These are phyloP conservation scores for Tricholoma sp. DNA, from an alignment of 768 basidiomycete species.

Conservation along the genomic window DNA sequence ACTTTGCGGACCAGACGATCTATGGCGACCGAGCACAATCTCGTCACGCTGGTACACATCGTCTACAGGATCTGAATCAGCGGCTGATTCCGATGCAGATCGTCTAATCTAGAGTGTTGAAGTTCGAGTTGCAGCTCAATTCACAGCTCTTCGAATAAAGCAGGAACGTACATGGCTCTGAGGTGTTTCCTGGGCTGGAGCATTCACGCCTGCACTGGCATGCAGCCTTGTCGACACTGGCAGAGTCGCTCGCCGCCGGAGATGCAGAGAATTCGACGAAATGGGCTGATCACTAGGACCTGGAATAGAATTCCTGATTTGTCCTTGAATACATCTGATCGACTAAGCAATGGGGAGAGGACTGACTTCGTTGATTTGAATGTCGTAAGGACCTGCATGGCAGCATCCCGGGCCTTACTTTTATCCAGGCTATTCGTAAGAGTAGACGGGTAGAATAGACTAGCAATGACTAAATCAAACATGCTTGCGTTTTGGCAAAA, in stretches of 20 bases:
- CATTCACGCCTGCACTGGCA: not conserved
- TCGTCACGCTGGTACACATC: not conserved
- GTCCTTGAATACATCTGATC: not conserved
- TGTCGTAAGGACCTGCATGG: conserved; percentile 5
- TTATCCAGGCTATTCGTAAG: conserved; percentile 7
- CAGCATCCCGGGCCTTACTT: conserved; percentile 1
- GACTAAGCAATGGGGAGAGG: not conserved
- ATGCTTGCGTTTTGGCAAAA: not conserved
- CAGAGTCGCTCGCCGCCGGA: not conserved
- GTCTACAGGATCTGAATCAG: not conserved
- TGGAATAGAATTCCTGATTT: not conserved
- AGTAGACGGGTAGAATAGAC: conserved; percentile 4
- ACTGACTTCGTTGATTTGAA: conserved; percentile 1
- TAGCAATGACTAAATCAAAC: not conserved
- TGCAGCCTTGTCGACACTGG: not conserved
- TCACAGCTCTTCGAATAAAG: not conserved
- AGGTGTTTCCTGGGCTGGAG: not conserved
- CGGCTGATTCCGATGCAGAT: not conserved
- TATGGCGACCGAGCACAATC: not conserved
- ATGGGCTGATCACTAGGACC: not conserved
- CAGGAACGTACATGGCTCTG: not conserved
- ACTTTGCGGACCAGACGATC: not conserved
- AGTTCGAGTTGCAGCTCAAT: not conserved
- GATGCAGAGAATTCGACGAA: not conserved
- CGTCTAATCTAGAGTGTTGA: not conserved